Base-by-base conservation (phyloP, 768 basidiomycete species). In the Daedaleopsis sinensis region DNA sequence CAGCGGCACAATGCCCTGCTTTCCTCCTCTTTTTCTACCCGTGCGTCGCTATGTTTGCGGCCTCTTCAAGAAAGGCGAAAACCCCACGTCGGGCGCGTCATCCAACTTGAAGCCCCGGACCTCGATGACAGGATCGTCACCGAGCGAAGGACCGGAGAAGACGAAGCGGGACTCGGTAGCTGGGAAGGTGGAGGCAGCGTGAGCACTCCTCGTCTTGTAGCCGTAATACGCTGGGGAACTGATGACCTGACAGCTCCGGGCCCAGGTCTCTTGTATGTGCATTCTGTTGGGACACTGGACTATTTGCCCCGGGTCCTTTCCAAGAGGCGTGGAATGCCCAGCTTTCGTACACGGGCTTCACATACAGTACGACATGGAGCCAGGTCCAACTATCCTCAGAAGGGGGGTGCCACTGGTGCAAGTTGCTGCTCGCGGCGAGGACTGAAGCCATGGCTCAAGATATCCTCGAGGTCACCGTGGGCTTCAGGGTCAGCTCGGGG, bases 291-390 rank as follows among this genome's bases (percentile, higher is more conserved):
- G 32, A 52, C 10, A 52, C 48, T 12, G 58, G 58, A 5, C 44
- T 59, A 5, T 59, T 59, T 21, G 50, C 58, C n/a, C 50, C 51
- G 13, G 58, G 24, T 16, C 50, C 35, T 32, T 59, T 59, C 43
- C 58, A 52, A 35, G 13, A 52, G 18, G 58, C 58, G 12, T 52
- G 51, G 51, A 21, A n/a, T 32, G 24, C 43, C 11, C 58, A 52
- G 21, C n/a, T 37, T 8, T 44, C 58, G 5, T 44, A 37, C 23
- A 37, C 37, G n/a, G 58, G 48, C 10, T 52, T 47, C 51, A 46
- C 58, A 6, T 42, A 46, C 35, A 24, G 27, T 13, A 59, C 58
- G 4, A 37, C 58, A 5, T 59, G 58, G 58, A 21, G n/a, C 2
- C 50, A 59, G 32, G n/a, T 59, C 3, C 48, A 59, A 16, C 11